Base-by-base conservation (phyloP, 2,329 filamentous ascomycete species). In the Trichoderma atroviride region DNA sequence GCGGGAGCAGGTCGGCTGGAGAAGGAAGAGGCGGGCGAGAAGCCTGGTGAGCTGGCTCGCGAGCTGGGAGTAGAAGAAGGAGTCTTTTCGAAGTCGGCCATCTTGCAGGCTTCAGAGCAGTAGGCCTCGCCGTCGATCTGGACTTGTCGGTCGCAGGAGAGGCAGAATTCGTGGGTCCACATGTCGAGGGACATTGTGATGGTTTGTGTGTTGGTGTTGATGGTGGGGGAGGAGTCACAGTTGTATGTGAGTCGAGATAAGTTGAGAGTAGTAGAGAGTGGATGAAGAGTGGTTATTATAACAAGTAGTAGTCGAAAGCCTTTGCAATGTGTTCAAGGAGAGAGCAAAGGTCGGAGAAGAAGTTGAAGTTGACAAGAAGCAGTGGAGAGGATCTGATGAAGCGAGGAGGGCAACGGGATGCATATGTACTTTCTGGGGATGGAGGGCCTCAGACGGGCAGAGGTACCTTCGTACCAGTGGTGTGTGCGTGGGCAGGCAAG, bases 161-260 rank as follows among this genome's bases (percentile, higher is more conserved):
- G 89, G 86, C 94, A 97, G 87, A 93, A 97, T 81, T 96, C 91
- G 80, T 92, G 92, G 76, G 92, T 92, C 93, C 94, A 97, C 77
- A 84, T 81, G 74, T 88, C 86, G 78, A 83, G 82, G 79, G 85
- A 83, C 84, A 87, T 88, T 74, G 78, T 82, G 78, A 71, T 31
- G 66, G 43, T 64, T 64, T 27, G 27, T 27, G 2, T 66, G 63
- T 40, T 35, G 61, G 11, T 58, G 19, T n/a, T 55, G 31, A 52
- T 52, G 22, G 47, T 50, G 61, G 60, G 27, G 43, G 69, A 27
- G 53, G 55, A 64, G 63, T 64, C 63, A 63, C 60, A 33, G 50
- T 31, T 52, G 40, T 40, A 53, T 52, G 70, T 72, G 73, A 74
- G 69, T 73, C 70, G 71, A 72, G 62, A 47, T 61, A 35, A 35